Base-by-base conservation (phyloP, 2,329 filamentous ascomycete species). In the Thielaviopsis populi region DNA sequence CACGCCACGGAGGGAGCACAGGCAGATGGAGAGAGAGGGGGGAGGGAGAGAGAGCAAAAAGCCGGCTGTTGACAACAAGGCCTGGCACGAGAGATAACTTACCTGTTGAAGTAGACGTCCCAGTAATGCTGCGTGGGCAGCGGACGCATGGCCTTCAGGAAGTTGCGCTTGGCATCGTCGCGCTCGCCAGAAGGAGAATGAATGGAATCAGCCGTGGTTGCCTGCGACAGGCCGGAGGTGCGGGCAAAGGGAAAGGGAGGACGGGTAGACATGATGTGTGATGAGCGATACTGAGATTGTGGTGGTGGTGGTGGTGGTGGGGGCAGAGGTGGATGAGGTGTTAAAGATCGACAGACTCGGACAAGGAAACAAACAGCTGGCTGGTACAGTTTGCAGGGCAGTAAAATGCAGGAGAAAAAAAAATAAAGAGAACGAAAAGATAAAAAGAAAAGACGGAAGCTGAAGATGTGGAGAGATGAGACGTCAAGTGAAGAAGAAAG, bases 161-260 rank as follows among this genome's bases (percentile, higher is more conserved):
- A 88, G 77, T 91, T 91, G 77, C 87, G 84, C 83, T 91, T 91
- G 64, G 87, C 87, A 74, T 87, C 84, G 73, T 88, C 87, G 70
- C 88, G 85, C 73, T 84, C 80, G 70, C 85, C 83, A 63, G 88
- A 86, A 30, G 88, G 87, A 10, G 87, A 88, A 66, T 79, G 80
- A 37, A 79, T 77, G 50, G 82, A 84, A 71, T 82, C 83, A 59
- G 80, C 75, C 67, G 82, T 79, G 68, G 80, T 78, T 72, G 79
- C 78, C 71, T 85, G 79, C 65, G 82, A 80, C 66, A 86, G 79
- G 65, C 78, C 76, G 40, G 86, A 83, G 66, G 88, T 80, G 71
- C 81, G 82, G 68, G 81, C 78, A 53, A 83, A 86, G 71, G 85
- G 81, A 72, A 85, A 77, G 64, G 78, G 75, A 42, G 82, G 82